Evolutionary conservation across 495 filamentous ascomycete genomes (phyloP).

Genomic region (Penicillium fimorum): DNA sequence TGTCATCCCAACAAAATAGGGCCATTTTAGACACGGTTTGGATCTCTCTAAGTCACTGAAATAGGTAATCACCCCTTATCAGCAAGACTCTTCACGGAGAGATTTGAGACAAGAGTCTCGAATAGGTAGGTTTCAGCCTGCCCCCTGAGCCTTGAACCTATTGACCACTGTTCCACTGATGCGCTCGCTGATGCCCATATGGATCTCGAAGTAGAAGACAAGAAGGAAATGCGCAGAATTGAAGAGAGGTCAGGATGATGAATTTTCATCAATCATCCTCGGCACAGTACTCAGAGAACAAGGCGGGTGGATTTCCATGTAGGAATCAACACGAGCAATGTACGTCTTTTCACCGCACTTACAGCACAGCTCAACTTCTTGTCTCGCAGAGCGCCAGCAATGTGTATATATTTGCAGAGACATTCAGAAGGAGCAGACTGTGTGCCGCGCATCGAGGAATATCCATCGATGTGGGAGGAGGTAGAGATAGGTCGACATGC

Average conservation of each 20-base stretch:
- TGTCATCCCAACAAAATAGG: background rate
- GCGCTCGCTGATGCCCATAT: constrained; percentile 58
- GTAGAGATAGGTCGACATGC: constrained; percentile 33
- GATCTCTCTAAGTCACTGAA: constrained; percentile 12
- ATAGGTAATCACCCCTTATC: constrained; percentile 27
- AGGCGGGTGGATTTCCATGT: constrained; percentile 21
- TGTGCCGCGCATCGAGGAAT: constrained; percentile 31
- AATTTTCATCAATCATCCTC: constrained; percentile 29
- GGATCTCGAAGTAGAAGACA: constrained; percentile 28
- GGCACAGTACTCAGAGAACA: constrained; percentile 39
- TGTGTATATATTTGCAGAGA: constrained; percentile 27
- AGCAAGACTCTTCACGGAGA: constrained; percentile 13
- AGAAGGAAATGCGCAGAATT: constrained; percentile 22
- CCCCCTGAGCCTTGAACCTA: constrained; percentile 12
- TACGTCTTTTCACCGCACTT: constrained; percentile 37
- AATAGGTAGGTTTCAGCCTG: constrained; percentile 3
- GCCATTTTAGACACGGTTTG: background rate
- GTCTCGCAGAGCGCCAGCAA: constrained; percentile 38
- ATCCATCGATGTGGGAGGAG: constrained; percentile 28
- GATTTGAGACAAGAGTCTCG: background rate
- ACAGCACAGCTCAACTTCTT: constrained; percentile 48
- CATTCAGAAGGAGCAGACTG: constrained; percentile 41
- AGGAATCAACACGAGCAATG: constrained; percentile 19
- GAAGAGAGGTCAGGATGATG: constrained; percentile 24
- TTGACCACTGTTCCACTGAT: constrained; percentile 52